Conservation (phyloP, 805 yeast species). For the Candida khao-thaluensis region DNA sequence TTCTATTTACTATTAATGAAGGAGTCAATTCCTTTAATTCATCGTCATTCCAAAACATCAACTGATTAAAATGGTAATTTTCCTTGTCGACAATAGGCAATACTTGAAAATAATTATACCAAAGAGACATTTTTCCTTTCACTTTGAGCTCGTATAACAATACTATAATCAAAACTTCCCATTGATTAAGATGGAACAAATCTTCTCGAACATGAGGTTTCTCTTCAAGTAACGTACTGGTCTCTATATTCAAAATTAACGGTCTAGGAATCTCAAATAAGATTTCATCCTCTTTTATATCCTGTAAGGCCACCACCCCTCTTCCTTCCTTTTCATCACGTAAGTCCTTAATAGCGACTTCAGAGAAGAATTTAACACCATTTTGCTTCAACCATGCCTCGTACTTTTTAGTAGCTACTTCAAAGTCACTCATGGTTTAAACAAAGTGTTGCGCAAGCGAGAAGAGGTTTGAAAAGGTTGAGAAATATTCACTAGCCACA, state of each 20-base stretch:
- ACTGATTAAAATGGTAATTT: conserved; percentile 51
- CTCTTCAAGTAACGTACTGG: conserved; percentile 44
- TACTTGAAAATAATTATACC: conserved; percentile 71
- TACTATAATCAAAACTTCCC: conserved; percentile 76
- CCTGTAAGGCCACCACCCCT: conserved; percentile 64
- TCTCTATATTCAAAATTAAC: conserved; percentile 57
- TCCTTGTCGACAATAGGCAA: conserved; percentile 50
- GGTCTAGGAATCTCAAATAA: conserved; percentile 69
- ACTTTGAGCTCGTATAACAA: conserved; percentile 58
- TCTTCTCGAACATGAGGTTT: conserved; percentile 30
- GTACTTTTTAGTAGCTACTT: conserved; percentile 22
- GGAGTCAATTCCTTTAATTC: conserved; percentile 63
- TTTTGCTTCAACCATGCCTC: conserved; percentile 26
- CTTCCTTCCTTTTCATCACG: conserved; percentile 68
- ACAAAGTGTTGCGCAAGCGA: neutral
- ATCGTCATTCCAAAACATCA: conserved; percentile 75
- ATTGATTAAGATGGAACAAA: conserved; percentile 51
- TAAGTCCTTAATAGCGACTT: conserved; percentile 60
- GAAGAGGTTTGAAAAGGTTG: neutral
- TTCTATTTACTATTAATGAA: conserved; percentile 63
- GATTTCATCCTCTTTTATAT: conserved; percentile 59
- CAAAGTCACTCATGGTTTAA: conserved; percentile 9
- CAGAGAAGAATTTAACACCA: conserved; percentile 51
- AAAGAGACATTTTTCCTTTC: conserved; percentile 47
- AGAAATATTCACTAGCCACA: neutral